Evolutionary conservation across 1,284 basidiomycete species (phyloP).

Genomic region (Bjerkandera adusta): DNA sequence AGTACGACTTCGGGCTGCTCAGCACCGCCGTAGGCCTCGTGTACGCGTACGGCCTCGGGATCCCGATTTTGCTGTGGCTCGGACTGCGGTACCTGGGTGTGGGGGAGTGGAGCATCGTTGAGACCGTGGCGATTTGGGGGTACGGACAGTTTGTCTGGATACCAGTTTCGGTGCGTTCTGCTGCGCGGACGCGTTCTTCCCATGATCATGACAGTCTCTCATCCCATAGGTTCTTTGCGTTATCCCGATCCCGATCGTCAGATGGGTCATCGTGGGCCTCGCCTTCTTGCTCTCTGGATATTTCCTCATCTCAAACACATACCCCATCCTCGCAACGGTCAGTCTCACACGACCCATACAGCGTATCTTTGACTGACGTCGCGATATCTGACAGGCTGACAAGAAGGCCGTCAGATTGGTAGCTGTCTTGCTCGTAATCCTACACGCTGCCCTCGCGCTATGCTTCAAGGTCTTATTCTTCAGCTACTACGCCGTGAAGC

Average conservation of each 20-base stretch:
- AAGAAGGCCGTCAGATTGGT: slow-evolving; percentile 81
- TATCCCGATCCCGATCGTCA: slow-evolving; percentile 73
- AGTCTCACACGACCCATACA: slow-evolving; percentile 28
- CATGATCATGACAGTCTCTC: neutral
- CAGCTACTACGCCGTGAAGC: slow-evolving; percentile 68
- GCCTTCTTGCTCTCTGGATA: slow-evolving; percentile 79
- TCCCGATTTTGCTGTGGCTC: slow-evolving; percentile 80
- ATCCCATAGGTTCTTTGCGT: slow-evolving; percentile 70
- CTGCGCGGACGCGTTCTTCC: neutral
- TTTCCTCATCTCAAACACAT: slow-evolving; percentile 83
- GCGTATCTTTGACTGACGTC: slow-evolving; percentile 6
- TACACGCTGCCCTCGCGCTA: slow-evolving; percentile 77
- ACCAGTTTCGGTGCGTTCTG: slow-evolving; percentile 62
- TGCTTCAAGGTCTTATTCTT: slow-evolving; percentile 89
- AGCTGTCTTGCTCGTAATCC: slow-evolving; percentile 64
- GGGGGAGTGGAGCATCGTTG: slow-evolving; percentile 81
- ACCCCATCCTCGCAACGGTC: slow-evolving; percentile 85
- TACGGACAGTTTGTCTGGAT: slow-evolving; percentile 78
- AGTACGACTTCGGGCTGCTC: slow-evolving; percentile 84
- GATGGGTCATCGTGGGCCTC: slow-evolving; percentile 75
- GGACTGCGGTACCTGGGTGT: slow-evolving; percentile 81
- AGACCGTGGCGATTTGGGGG: slow-evolving; percentile 75
- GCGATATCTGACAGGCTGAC: slow-evolving; percentile 55
- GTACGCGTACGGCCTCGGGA: slow-evolving; percentile 80
- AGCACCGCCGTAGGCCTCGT: slow-evolving; percentile 81